These are phyloP conservation scores for Candida boleticola DNA, from an alignment of 805 yeast species.

Conservation along the genomic window DNA sequence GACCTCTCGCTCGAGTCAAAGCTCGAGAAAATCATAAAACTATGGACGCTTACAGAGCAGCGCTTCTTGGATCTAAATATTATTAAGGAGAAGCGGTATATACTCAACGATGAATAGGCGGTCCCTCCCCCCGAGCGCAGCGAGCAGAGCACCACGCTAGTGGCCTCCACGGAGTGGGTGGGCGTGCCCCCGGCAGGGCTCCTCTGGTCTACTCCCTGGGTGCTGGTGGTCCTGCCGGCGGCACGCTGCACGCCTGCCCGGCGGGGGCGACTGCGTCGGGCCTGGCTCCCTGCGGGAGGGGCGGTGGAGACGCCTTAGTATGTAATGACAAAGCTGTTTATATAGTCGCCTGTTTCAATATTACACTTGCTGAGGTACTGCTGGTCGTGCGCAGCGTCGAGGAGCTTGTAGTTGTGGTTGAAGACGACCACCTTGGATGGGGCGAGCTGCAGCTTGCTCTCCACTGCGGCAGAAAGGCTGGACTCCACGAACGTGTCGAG, in stretches of 20 bases:
- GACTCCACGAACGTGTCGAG: conserved; percentile 52
- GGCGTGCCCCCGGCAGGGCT: too few species aligned
- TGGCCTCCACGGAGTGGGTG: too few species aligned
- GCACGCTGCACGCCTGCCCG: too few species aligned
- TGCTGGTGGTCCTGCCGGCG: too few species aligned
- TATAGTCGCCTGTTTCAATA: conserved; percentile 43
- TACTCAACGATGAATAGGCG: conserved; percentile 16
- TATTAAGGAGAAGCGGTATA: conserved; percentile 22
- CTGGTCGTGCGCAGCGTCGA: conserved; percentile 17
- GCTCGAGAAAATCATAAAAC: conserved; percentile 53
- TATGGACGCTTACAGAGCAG: conserved; percentile 67
- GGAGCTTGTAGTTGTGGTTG: conserved; percentile 27
- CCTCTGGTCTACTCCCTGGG: too few species aligned
- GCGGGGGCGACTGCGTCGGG: too few species aligned
- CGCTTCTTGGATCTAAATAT: conserved; percentile 38
- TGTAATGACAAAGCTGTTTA: conserved; percentile 25
- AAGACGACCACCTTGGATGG: conserved; percentile 24
- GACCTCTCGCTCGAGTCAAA: conserved; percentile 33
- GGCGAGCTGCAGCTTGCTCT: conserved; percentile 8
- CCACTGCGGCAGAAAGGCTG: conserved; percentile 18
- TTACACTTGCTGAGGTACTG: conserved; percentile 34
- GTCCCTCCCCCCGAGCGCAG: too few species aligned
- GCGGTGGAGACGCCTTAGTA: too few species aligned
- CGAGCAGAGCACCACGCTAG: too few species aligned
- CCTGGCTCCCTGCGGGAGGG: too few species aligned